These are phyloP conservation scores for Fagopyrum esculentum DNA, from an alignment of 148 eudicot species.

Conservation along the genomic window DNA sequence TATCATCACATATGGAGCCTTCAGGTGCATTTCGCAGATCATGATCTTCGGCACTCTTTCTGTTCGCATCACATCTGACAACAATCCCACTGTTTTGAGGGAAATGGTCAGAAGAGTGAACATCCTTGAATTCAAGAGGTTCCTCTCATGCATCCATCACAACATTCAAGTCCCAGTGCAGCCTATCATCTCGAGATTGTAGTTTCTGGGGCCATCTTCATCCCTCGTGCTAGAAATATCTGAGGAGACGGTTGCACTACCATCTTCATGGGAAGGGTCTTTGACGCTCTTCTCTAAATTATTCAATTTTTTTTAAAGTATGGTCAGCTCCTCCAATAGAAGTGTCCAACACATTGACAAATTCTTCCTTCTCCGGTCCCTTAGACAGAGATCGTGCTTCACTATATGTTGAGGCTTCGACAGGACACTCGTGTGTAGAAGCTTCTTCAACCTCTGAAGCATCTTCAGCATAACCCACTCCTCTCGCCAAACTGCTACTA, in stretches of 20 bases:
- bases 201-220: constrained; percentile 17
- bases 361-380: constrained; percentile 22
- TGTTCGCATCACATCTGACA: constrained; percentile 1
- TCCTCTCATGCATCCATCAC: constrained; percentile 78
- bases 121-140: constrained; percentile 30
- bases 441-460: constrained; percentile 23
- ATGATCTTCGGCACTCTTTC: neutral
- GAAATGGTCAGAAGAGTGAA: constrained; percentile 9
- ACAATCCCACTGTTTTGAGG: constrained; percentile 12
- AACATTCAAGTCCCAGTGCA: constrained; percentile 81
- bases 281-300: constrained; percentile 12
- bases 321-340: constrained; percentile 22
- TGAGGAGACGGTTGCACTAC: constrained; percentile 18
- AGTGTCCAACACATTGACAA: constrained; percentile 18
- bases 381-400: constrained; percentile 15
- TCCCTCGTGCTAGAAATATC: constrained; percentile 22
- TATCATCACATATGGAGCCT: constrained; percentile 4
- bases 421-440: constrained; percentile 13
- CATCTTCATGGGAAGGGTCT: constrained; percentile 16
- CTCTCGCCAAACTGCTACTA: constrained; percentile 37
- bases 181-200: constrained; percentile 35
- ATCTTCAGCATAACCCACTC: constrained; percentile 23
- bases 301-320: constrained; percentile 19
- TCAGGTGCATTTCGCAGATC: constrained; percentile 15
- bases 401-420: constrained; percentile 11